Evolutionary conservation across 2,329 filamentous ascomycete species (phyloP).

Genomic region (Zymoseptoria passerinii): DNA sequence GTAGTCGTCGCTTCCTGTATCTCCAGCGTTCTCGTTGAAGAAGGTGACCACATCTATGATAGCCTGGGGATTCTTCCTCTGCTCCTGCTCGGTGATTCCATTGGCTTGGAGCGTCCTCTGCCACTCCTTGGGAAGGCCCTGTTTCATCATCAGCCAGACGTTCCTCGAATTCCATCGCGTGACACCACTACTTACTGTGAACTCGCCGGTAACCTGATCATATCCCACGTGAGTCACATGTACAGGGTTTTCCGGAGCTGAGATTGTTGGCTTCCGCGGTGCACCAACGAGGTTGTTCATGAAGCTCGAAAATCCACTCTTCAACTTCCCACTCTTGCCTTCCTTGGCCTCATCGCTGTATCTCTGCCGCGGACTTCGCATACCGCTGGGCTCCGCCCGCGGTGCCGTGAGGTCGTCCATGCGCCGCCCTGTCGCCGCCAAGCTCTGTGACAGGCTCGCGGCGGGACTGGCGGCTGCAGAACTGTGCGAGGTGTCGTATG

Average conservation of each 20-base stretch:
- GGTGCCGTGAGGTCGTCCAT: constrained; percentile 43
- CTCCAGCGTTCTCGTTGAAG: constrained; percentile 84
- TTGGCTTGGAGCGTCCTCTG: constrained; percentile 90
- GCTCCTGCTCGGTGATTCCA: constrained; percentile 91
- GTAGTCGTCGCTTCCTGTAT: constrained; percentile 70
- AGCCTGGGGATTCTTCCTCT: constrained; percentile 89
- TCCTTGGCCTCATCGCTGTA: constrained; percentile 69
- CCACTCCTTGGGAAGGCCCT: constrained; percentile 95
- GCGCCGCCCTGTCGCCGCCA: constrained; percentile 35
- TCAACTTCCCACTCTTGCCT: constrained; percentile 60
- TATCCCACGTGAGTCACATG: constrained; percentile 98
- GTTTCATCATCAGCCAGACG: constrained; percentile 3
- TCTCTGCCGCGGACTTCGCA: constrained; percentile 54
- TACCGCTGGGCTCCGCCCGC: constrained; percentile 37
- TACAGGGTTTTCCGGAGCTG: constrained; percentile 93
- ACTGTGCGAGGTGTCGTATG: constrained; percentile 8
- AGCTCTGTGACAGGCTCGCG: constrained; percentile 36
- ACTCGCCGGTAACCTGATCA: constrained; percentile 91
- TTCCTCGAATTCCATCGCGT: neutral
- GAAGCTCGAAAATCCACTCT: constrained; percentile 80
- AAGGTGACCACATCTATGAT: constrained; percentile 94
- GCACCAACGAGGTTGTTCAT: constrained; percentile 78
- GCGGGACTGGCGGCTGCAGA: constrained; percentile 18
- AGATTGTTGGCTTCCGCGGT: constrained; percentile 85
- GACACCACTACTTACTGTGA: constrained; percentile 59